Evolutionary conservation across 306 rosid genomes (phyloP).

Genomic region (Quercus cerris): DNA sequence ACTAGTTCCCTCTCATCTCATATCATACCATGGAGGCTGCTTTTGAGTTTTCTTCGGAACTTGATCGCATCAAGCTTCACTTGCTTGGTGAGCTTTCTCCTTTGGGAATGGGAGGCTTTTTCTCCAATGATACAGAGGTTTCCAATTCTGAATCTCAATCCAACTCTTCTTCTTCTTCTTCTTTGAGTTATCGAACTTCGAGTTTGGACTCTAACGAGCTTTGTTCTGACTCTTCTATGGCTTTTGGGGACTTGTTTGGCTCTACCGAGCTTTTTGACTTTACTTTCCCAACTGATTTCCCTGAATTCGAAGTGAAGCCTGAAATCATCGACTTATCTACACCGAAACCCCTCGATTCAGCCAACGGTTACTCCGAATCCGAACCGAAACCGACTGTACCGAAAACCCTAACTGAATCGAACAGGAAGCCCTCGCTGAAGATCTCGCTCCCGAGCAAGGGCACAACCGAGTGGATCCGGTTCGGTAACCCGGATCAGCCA

Average conservation of each 20-base stretch:
- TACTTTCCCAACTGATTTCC: slow-evolving; percentile 4
- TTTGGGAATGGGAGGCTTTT: not conserved
- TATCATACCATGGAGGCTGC: slow-evolving; percentile 44
- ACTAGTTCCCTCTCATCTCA: too few species aligned
- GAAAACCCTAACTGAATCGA: not conserved
- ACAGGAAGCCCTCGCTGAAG: slow-evolving; percentile 50
- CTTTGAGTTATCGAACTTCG: slow-evolving; percentile 18
- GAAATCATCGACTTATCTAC: slow-evolving; percentile 40
- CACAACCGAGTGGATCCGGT: slow-evolving; percentile 65
- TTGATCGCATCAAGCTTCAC: slow-evolving; percentile 52
- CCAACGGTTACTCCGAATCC: not conserved
- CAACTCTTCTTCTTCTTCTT: slow-evolving; percentile 1
- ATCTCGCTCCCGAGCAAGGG: slow-evolving; percentile 55
- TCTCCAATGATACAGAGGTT: not conserved
- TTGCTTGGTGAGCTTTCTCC: slow-evolving; percentile 76
- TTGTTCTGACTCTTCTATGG: slow-evolving; percentile 25
- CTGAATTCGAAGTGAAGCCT: slow-evolving; percentile 41
- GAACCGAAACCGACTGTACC: slow-evolving; percentile 10
- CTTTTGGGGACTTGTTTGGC: slow-evolving; percentile 25
- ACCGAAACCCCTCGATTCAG: slow-evolving; percentile 8
- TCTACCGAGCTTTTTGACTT: slow-evolving; percentile 22
- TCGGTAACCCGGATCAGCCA: slow-evolving; percentile 27
- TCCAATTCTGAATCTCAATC: slow-evolving; percentile 23
- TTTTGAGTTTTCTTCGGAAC: slow-evolving; percentile 34
- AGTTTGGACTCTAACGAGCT: slow-evolving; percentile 15